Evolutionary conservation across 2,329 filamentous ascomycete species (phyloP), one percentile per base, ranked within the genome.

Genomic region (Botrytis fragariae): DNA sequence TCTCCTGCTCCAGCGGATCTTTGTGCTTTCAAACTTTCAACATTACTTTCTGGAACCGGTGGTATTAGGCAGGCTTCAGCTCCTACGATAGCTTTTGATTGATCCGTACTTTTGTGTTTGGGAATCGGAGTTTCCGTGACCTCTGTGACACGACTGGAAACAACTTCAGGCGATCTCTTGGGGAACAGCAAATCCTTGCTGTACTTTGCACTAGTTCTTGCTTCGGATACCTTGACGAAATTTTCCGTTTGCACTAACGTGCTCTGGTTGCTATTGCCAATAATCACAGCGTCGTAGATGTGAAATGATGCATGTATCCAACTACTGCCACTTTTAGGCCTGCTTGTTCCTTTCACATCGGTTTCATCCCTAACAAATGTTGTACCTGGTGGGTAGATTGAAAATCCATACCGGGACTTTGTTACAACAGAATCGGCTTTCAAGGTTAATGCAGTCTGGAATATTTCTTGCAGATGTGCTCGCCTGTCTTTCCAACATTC

Each of bases 391-490:
- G 51, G 72, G 25, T 76, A 70, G 22, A 75, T 42, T n/a, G 51
- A 64, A n/a, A 77, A 77, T 69, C 72, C 73, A 35, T 73, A 77
- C 16, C 35, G 29, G 7, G 29, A 45, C 22, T 76, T 72, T 7
- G 74, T 73, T 6, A 65, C 25, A 12, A 74, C 71, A 25, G 74
- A 75, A 20, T 67, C 48, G 1, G 72, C 71, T 54, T 77, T 76
- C 37, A 76, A 71, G 37, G 16, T 44, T 25, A 76, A 64, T 2
- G 76, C 74, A 29, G 64, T 39, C 29, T 77, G 51, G 29, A 77
- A 77, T n/a, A 77, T 69, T 37, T 67, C 71, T 20, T n/a, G n/a
- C 7, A 77, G 65, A 35, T 69, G 76, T 54, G 71, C 69, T 20
- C 45, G 48, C 25, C 75, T 60, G 54, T 72, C 42, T 61, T 74